A percentile compares a stretch with the other conserved stretches of the same genome.
These are phyloP conservation scores for Davidsoniella australis DNA, from an alignment of 2,329 filamentous ascomycete species.

Conservation along the genomic window DNA sequence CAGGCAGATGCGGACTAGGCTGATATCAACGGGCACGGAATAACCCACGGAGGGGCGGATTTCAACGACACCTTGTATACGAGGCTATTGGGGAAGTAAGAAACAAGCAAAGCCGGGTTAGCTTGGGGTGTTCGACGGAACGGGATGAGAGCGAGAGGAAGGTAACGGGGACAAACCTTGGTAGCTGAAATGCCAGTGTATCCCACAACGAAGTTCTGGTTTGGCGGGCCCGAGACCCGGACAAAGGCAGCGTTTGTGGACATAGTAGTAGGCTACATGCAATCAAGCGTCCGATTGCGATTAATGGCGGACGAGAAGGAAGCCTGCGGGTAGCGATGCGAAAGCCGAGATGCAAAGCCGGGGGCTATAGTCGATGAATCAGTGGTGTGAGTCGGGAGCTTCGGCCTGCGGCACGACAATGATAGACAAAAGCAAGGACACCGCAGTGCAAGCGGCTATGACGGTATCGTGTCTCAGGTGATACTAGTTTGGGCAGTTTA, in stretches of 20 bases:
- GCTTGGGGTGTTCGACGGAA: background rate
- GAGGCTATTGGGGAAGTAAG: slow-evolving; percentile 41
- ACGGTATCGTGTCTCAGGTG: no score
- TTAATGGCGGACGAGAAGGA: no score
- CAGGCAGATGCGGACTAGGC: slow-evolving; percentile 83
- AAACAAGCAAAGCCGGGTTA: background rate
- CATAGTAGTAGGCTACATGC: no score
- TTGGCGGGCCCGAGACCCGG: slow-evolving; percentile 90
- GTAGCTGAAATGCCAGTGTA: slow-evolving; percentile 97
- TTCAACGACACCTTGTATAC: slow-evolving; percentile 95
- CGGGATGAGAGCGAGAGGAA: background rate
- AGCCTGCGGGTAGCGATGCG: no score
- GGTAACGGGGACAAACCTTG: slow-evolving; percentile 39
- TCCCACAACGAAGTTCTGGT: slow-evolving; percentile 89
- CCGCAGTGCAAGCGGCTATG: no score
- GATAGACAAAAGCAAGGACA: no score
- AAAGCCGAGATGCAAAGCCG: no score
- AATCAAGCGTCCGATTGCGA: no score
- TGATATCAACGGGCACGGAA: slow-evolving; percentile 78
- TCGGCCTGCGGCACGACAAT: no score
- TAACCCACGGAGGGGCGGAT: slow-evolving; percentile 74
- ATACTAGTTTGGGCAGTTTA: no score
- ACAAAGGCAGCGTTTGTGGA: slow-evolving; percentile 48
- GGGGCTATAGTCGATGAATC: no score
- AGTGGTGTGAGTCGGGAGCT: no score